A percentile compares a stretch with the other conserved stretches of the same genome.
Evolutionary conservation across 345 rosid species (phyloP).

Genomic region (Lumnitzera racemosa): DNA sequence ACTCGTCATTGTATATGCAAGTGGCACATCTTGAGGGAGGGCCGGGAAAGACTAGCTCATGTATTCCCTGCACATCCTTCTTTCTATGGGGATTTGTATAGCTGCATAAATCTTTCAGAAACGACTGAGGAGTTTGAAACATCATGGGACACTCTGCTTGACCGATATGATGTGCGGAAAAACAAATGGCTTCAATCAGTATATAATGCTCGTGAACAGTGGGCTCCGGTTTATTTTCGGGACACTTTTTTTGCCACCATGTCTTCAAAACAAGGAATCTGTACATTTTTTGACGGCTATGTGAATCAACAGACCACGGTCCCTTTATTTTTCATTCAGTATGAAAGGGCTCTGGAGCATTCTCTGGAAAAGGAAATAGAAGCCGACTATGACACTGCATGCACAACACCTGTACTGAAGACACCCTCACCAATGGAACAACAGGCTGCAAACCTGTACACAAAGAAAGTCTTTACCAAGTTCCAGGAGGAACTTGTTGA

Average conservation of each 20-base stretch:
- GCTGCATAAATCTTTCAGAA: conserved; percentile 58
- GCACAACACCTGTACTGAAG: conserved; percentile 41
- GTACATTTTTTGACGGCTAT: conserved; percentile 54
- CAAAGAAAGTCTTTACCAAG: conserved; percentile 49
- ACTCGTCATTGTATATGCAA: conserved; percentile 63
- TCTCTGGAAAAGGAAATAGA: conserved; percentile 56
- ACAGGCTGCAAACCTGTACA: conserved; percentile 57
- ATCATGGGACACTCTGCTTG: conserved; percentile 42
- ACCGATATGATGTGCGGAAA: conserved; percentile 39
- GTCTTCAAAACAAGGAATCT: conserved; percentile 46
- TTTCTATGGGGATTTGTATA: conserved; percentile 49
- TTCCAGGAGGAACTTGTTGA: conserved; percentile 73
- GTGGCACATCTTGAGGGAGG: conserved; percentile 71
- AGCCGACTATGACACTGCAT: conserved; percentile 53
- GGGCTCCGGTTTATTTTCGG: conserved; percentile 73
- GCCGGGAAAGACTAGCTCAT: conserved; percentile 65
- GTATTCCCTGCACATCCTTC: conserved; percentile 51
- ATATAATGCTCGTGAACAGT: conserved; percentile 51
- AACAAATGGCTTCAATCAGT: conserved; percentile 64
- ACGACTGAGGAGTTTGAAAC: conserved; percentile 57
- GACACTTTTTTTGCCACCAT: conserved; percentile 54
- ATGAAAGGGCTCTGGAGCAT: conserved; percentile 51
- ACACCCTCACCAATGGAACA: conserved; percentile 73
- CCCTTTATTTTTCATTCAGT: conserved; percentile 48
- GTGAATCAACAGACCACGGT: conserved; percentile 56